Evolutionary conservation across 768 basidiomycete genomes (phyloP), one percentile per base, ranked within the genome.

Genomic region (Mrakia gelida): DNA sequence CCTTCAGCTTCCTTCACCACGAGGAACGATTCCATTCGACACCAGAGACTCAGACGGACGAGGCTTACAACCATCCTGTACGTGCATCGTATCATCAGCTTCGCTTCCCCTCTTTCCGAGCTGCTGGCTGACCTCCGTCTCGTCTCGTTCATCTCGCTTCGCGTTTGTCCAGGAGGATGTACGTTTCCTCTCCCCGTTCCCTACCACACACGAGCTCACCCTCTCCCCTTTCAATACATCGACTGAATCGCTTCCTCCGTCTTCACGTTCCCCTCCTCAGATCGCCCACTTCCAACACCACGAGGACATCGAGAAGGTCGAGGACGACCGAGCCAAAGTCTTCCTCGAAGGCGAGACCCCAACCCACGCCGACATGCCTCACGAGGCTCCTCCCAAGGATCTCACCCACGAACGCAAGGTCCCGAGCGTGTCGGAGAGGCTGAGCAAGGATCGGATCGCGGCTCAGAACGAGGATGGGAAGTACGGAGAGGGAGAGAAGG

Each of bases 31-130:
- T 88, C 87, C 97, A 99, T 85, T 91, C 90, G 41, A 98, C 96
- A 52, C 95, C 95, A 0, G 97, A 98, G 83, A 98, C 96, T 0
- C 97, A 98, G 84, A 95, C 94, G 0, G 95, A 98, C 83, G 93
- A 94, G 81, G 88, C 95, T 0, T 99, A 98, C 85, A 91, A 83
- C 79, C 97, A 99, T 84, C 92, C 94, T 0, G 97, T 98, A 85
- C 59, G 59, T 59, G 0, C 18, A 5, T 18, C 1, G 28, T 18
- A 4, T 28, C 59, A n/a, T 59, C 26, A 7, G 9, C 26, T 13
- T 59, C 59, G 10, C 9, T 94, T 94, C 84, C 72, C 23, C 6
- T 6, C 2, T 73, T 45, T 13, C 21, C 6, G 11, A n/a, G 18
- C 18, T 49, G 4, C 49, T 10, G 3, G 41, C 71, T 34, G 21